These are phyloP conservation scores for Trichoderma atroviride DNA, from an alignment of 2,329 filamentous ascomycete genomes.

Conservation along the genomic window DNA sequence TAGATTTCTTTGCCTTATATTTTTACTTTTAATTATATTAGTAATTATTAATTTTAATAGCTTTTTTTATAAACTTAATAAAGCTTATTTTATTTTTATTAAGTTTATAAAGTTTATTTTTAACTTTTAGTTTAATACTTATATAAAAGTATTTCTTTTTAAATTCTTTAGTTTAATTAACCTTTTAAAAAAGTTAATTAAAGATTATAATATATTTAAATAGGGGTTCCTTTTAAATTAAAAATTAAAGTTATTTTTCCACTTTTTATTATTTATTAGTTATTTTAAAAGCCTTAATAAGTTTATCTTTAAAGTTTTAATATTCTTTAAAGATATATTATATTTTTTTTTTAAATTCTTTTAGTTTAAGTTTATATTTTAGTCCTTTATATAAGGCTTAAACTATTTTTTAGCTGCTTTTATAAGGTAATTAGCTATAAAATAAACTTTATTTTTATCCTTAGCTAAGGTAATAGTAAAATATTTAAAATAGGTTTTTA, in stretches of 20 bases:
- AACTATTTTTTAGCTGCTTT: too few relatives aligned
- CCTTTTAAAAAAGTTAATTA: background rate
- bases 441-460: too few relatives aligned
- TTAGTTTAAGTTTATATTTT: too few relatives aligned
- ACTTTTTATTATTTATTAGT: too few relatives aligned
- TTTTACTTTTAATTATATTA: background rate
- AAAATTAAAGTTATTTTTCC: background rate
- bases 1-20: background rate
- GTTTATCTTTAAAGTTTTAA: too few relatives aligned
- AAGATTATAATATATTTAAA: background rate
- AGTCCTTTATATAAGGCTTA: too few relatives aligned
- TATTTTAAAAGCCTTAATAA: too few relatives aligned
- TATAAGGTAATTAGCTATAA: too few relatives aligned
- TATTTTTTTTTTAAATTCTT: too few relatives aligned
- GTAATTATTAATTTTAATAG: background rate
- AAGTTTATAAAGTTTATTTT: background rate
- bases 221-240: background rate
- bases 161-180: background rate
- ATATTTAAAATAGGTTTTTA: too few relatives aligned
- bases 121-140: background rate
- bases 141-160: background rate
- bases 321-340: too few relatives aligned
- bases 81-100: background rate
- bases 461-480: too few relatives aligned
- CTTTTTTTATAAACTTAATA: background rate